Base-by-base conservation (phyloP, 164 flowering plant genomes). In the Chimonanthus praecox region DNA sequence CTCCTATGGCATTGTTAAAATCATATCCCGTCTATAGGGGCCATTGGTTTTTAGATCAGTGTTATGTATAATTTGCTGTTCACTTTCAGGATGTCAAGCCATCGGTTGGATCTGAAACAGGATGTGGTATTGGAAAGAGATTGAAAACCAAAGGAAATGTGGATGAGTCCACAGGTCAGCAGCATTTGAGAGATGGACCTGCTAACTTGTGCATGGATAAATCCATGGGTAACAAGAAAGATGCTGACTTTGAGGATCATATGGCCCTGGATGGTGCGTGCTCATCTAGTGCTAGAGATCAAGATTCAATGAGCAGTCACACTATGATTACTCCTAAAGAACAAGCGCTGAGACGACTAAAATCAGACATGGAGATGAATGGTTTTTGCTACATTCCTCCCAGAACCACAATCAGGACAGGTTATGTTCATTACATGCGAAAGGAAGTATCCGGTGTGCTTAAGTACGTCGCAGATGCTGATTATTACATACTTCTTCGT, bases 401-500 rank as follows among this genome's bases (percentile, higher is more conserved):
- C 15, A 86, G 98, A 75, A 15, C 9, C 5, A 45, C 76, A 33
- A 93, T 87, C 80, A 83, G 84, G 74, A 61, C 76, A 9, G 88
- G 82, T 67, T 88, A 89, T 79, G 80, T 92, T 69, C 86, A 82
- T 70, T 91, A 89, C 77, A 74, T 58, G 2, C 84, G 92, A 79
- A 89, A 84, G 82, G 33, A 33, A 33, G 33, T 33, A 33, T 33
- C 33, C 33, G 33, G 33, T 33, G 33, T 33, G 33, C 33, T 33
- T 1, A 33, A 33, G 33, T 90, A 90, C 71, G 91, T 82, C 67
- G 91, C 87, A 0, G 94, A 92, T 86, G 97, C 92, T 9, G 98
- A 94, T 85, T 91, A 91, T 71, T 94, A 92, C 80, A 87, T 92
- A 50, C 69, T 94, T 80, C 92, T 94, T 75, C 92, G 92, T 21